Evolutionary conservation across 2,329 filamentous ascomycete genomes (phyloP), one percentile per base, ranked within the genome.

Genomic region (Aphanoascus verrucosus): DNA sequence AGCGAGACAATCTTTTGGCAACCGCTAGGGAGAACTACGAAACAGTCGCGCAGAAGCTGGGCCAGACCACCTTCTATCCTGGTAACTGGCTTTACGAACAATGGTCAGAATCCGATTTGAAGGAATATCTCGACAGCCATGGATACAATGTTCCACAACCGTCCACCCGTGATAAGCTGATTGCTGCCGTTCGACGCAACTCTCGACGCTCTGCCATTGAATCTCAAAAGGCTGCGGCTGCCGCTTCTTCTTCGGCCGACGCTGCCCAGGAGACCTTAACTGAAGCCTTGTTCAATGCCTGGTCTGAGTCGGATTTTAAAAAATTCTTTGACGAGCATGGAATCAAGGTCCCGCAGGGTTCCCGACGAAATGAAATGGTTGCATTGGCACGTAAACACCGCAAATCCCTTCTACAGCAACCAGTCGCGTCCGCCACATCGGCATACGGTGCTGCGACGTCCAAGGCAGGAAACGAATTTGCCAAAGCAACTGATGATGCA

Each of bases 41-140:
- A 62, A 72, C 79, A 1, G 72, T 83, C 54, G 88, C 91, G 14
- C 83, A 88, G 70, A 84, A 83, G 69, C 68, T 77, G 53, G 87
- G 87, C 56, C 85, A 96, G 71, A 85, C 88, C 12, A 74, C 81
- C 50, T 73, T 82, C n/a, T 97, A 97, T 65, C 93, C 93, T 34
- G 93, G 93, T 38, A 82, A 96, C 73, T 97, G 93, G 93, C 75
- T 97, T 42, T 98, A 96, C 67, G 79, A 83, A 56, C 77, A 84
- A 6, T 98, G 93, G 93, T 84, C 86, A 50, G 87, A 95, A 59
- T 96, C 90, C 59, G 91, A 96, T 48, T 74, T 95, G 58, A 97
- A 97, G 77, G 80, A 86, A 60, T 98, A 87, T 85, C 84, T 96
- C 45, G 93, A 97, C 64, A 84, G 85, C 60, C 82, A 88, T 61